phyloP scores from a whole-genome alignment of 2,329 filamentous ascomycete species.

The Penicillium carneum region DNA sequence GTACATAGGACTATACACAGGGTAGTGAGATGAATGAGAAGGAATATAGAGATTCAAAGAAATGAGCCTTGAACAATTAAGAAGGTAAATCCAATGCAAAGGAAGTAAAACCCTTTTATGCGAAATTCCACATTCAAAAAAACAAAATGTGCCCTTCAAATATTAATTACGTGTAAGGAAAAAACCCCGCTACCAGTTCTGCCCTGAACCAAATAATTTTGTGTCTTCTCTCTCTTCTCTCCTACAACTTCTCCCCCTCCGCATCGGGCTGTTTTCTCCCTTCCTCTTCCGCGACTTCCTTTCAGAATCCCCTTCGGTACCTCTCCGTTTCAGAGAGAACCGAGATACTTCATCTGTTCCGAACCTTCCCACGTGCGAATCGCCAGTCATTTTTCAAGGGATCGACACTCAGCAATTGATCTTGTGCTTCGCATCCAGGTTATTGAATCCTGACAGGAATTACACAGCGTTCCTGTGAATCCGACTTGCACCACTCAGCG shows the following conservation, averaged over 20 bases:
- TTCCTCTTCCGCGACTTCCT: slow-evolving; percentile 24
- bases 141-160: not conserved
- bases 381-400: slow-evolving; percentile 37
- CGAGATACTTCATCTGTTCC: slow-evolving; percentile 3
- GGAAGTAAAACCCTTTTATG: slow-evolving; percentile 6
- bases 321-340: slow-evolving; percentile 18
- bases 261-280: slow-evolving; percentile 30
- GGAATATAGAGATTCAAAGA: not conserved
- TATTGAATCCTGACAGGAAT: not conserved
- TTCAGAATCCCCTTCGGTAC: slow-evolving; percentile 13
- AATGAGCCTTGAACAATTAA: not conserved
- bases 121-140: slow-evolving; percentile 31
- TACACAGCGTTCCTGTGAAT: slow-evolving; percentile 19
- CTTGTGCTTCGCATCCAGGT: slow-evolving; percentile 18
- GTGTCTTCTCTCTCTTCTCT: slow-evolving; percentile 37
- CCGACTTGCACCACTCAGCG: slow-evolving; percentile 13
- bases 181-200: slow-evolving; percentile 36
- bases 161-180: slow-evolving; percentile 28
- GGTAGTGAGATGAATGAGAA: not conserved
- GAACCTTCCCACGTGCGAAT: slow-evolving; percentile 37
- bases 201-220: slow-evolving; percentile 42
- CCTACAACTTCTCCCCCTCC: slow-evolving; percentile 27
- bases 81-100: not conserved
- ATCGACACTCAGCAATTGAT: slow-evolving; percentile 3
- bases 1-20: not conserved